Base-by-base conservation (phyloP, 2,329 filamentous ascomycete species). In the Keithomyces neogunnii region DNA sequence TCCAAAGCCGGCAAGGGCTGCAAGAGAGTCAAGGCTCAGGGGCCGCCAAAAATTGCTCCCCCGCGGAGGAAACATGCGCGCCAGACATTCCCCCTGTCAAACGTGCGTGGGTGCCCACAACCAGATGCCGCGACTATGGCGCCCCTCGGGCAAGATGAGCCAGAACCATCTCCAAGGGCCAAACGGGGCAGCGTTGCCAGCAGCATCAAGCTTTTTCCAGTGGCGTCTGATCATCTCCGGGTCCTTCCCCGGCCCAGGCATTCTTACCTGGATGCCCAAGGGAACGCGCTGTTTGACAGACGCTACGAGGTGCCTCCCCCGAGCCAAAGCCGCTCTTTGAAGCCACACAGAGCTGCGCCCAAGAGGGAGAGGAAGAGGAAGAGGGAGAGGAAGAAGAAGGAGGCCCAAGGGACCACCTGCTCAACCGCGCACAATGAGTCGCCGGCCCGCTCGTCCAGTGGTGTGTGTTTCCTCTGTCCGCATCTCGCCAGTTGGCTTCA, bases 21-120 rank as follows among this genome's bases (percentile, higher is more conserved):
- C 40, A 44, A 44, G 19, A 29, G 40, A 6, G 40, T 36, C 38
- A 26, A 44, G 19, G 26, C 45, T 31, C 40, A 11, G 50, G 10
- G 32, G 35, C 40, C 13, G 26, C 28, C 35, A 38, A n/a, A 11
- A 10, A 44, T 35, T 13, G 28, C 31, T 53, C 47, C 40, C 44
- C 51, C 26, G 13, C 44, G 26, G 29, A 44, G 36, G 49, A 44
- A 44, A 50, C 42, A 31, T 31, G 47, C 47, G 19, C 51, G 39
- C 36, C 51, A 55, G 19, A 26, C 36, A 19, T 51, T 56, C 47
- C 53, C 56, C 32, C 40, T 49, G 19, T 60, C 57, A 47, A 58
- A 57, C 46, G 36, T 52, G 33, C 53, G 53, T 13, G 52, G 47
- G 29, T 49, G 46, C 31, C 42, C 29, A 30, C 52, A 55, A 32